Base-by-base conservation (phyloP, 371 early-diverging fungal genomes). In the Haplosporangium sp. region DNA sequence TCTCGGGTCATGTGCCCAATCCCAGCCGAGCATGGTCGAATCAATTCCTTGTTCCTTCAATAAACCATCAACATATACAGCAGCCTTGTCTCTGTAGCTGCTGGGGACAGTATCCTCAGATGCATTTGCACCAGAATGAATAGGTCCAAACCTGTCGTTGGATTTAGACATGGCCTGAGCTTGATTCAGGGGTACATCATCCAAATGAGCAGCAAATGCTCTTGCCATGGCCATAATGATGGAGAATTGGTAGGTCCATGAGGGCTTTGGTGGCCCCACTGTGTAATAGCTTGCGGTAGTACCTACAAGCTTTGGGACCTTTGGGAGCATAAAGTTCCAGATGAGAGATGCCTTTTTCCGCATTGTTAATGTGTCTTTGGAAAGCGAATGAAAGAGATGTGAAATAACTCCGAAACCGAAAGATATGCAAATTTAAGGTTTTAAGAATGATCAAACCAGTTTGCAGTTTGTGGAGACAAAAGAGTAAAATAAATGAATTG, bases 171-270 rank as follows among this genome's bases (percentile, higher is more conserved):
- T 66, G 3, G 67, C 68, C 44, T 74, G 74, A 38, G 71, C 50
- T 57, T 74, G 59, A 17, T 73, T 71, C 52, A 74, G 40, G 10
- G 79, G 68, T 7, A 67, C 34, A n/a, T 74, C 68, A 34, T 67
- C 63, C 38, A 78, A 35, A 38, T 71, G 67, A 20, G 60, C 27
- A 11, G 71, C 58, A 20, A 74, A 64, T 13, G 74, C 63, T 42
- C 53, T 74, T 15, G 48, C 57, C 64, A 78, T 58, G 60, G 74
- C 70, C 79, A 78, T 78, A 44, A 63, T 70, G 61, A 78, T 57
- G 57, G 56, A 57, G 65, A 78, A 78, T 63, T 78, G 74, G 68
- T 66, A 69, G 50, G 65, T 34, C 79, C 79, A 78, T 60, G 79
- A 78, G 52, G 79, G 79, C 27, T 65, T 69, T 39, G 68, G 63